Evolutionary conservation across 495 filamentous ascomycete genomes (phyloP).

Genomic region (Neurospora sp.): DNA sequence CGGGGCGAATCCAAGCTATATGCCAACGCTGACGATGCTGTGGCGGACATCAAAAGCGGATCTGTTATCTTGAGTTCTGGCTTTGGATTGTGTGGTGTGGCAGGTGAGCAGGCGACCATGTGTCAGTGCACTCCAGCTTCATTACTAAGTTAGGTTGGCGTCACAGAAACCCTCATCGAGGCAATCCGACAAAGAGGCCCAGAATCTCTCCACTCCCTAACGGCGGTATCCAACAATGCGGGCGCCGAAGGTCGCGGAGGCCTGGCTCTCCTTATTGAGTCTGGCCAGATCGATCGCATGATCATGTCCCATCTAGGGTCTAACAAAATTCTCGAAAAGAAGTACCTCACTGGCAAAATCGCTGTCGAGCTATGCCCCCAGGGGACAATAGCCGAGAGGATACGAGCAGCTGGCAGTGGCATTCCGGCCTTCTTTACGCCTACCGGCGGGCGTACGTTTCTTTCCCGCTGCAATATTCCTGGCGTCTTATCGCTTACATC

Average conservation of each 20-base stretch:
- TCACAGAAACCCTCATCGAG: conserved; percentile 37
- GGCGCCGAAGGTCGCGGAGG: conserved; percentile 47
- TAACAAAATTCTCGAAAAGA: conserved; percentile 56
- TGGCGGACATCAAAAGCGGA: conserved; percentile 48
- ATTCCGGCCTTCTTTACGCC: conserved; percentile 60
- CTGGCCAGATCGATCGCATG: conserved; percentile 48
- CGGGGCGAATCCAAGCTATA: conserved; percentile 43
- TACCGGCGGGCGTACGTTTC: conserved; percentile 42
- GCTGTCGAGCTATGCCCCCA: conserved; percentile 57
- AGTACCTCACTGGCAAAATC: conserved; percentile 51
- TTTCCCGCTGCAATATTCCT: not conserved
- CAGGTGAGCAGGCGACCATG: conserved; percentile 29
- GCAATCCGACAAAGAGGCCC: conserved; percentile 37
- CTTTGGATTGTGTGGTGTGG: conserved; percentile 52
- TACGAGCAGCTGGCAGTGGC: conserved; percentile 53
- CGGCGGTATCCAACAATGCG: conserved; percentile 58
- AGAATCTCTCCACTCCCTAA: conserved; percentile 40
- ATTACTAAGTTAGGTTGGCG: not conserved
- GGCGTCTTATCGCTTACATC: not conserved
- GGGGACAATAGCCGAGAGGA: conserved; percentile 53
- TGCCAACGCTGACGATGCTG: conserved; percentile 47
- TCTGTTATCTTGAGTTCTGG: conserved; percentile 49
- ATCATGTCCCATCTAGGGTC: conserved; percentile 51
- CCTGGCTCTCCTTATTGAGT: conserved; percentile 40
- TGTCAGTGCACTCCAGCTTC: not conserved